Conservation (phyloP, 1,139 yeast species). For the Kodamaea sp. region DNA sequence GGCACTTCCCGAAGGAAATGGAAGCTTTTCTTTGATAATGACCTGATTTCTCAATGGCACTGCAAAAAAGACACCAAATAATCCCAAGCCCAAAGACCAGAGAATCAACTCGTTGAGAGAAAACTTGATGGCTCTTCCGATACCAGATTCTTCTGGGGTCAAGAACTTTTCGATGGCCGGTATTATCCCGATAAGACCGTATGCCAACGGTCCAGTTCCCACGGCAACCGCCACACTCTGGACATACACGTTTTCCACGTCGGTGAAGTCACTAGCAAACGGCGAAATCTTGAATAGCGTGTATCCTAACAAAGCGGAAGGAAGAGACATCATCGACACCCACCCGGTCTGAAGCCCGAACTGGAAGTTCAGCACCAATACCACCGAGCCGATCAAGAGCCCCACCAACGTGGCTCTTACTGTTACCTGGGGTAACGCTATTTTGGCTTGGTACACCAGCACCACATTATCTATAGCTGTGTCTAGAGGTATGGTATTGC, state of each 20-base stretch:
- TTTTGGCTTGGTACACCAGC: conserved; percentile 26
- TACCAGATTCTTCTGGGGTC: conserved; percentile 76
- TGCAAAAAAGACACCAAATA: conserved; percentile 95
- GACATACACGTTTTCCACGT: conserved; percentile 88
- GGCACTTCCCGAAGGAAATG: conserved; percentile 95
- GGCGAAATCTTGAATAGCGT: conserved; percentile 68
- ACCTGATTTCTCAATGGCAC: conserved; percentile 85
- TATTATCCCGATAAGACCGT: conserved; percentile 92
- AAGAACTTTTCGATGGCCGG: conserved; percentile 94
- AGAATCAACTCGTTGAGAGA: conserved; percentile 54
- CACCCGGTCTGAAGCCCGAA: conserved; percentile 97
- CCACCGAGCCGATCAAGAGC: conserved; percentile 73
- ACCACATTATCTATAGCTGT: conserved; percentile 4
- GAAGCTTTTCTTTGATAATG: conserved; percentile 77
- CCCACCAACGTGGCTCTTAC: conserved; percentile 74
- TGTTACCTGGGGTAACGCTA: conserved; percentile 62
- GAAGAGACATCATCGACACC: conserved; percentile 99
- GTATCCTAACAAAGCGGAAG: conserved; percentile 86
- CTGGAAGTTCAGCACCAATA: conserved; percentile 86
- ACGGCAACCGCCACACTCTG: conserved; percentile 95
- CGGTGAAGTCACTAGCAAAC: conserved; percentile 60
- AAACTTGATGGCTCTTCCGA: conserved; percentile 41
- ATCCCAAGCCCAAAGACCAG: conserved; percentile 87
- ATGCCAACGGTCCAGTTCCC: conserved; percentile 95
- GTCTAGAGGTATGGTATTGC: background rate